These are phyloP conservation scores for Penicillium sp. DNA, from an alignment of 2,329 filamentous ascomycete genomes.

Conservation along the genomic window DNA sequence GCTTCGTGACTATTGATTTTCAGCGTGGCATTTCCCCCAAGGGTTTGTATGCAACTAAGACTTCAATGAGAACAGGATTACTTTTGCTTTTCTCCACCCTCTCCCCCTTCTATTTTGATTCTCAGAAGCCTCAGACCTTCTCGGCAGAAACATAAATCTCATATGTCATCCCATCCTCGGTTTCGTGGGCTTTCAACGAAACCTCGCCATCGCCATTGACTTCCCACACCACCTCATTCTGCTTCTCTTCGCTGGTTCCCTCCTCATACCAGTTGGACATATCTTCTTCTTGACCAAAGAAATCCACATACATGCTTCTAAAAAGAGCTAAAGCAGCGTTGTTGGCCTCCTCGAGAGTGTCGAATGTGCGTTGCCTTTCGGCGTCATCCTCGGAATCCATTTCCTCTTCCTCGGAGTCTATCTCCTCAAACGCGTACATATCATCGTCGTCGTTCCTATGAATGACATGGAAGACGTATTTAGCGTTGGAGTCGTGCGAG, in stretches of 20 bases:
- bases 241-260: not conserved
- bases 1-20: not conserved
- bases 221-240: constrained; percentile 2
- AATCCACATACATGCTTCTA: not conserved
- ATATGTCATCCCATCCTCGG: not conserved
- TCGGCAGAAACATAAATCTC: not conserved
- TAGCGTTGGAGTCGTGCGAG: not conserved
- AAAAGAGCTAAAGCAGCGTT: constrained; percentile 8
- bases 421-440: not conserved
- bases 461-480: not conserved
- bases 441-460: not conserved
- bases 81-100: no score
- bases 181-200: not conserved
- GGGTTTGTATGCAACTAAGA: no score
- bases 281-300: not conserved
- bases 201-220: not conserved
- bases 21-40: not conserved
- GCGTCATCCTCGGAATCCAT: not conserved
- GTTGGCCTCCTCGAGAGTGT: constrained; percentile 8
- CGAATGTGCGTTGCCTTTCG: not conserved
- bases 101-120: not conserved
- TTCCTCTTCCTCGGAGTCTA: not conserved
- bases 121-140: not conserved
- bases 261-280: constrained; percentile 1
- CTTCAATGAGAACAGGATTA: not conserved